phyloP scores from a whole-genome alignment of 306 rosid species.

The Ceratonia siliqua region DNA sequence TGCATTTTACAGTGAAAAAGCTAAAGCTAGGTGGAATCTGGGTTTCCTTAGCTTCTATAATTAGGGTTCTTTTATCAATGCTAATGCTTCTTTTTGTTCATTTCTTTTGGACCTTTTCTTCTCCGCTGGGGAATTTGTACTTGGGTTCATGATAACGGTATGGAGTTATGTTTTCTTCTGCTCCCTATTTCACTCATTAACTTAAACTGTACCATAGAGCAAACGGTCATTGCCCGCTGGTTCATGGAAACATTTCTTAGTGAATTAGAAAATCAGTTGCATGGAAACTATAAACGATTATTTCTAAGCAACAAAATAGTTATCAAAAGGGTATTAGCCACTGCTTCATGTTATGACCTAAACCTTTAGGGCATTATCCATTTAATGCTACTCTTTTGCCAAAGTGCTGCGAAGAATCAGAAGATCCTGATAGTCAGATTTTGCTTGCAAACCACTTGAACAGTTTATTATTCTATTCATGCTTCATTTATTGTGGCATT shows the following conservation, averaged over 20 bases:
- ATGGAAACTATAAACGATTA: conserved; percentile 28
- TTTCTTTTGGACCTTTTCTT: background rate
- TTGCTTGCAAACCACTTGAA: background rate
- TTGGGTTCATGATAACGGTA: background rate
- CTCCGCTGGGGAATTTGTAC: conserved; percentile 17
- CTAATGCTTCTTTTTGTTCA: background rate
- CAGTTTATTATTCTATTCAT: background rate
- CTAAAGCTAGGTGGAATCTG: conserved; percentile 36
- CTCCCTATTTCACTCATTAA: background rate
- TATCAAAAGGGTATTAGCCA: background rate
- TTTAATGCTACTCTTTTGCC: conserved; percentile 11
- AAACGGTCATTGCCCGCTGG: background rate
- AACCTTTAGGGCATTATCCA: background rate
- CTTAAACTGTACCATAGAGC: background rate
- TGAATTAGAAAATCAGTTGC: conserved; percentile 17
- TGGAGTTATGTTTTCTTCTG: background rate
- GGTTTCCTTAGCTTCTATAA: conserved; percentile 9
- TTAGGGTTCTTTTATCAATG: conserved; percentile 35
- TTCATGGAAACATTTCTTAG: background rate
- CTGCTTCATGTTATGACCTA: background rate
- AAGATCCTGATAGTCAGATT: background rate
- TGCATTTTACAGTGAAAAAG: background rate
- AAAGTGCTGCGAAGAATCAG: background rate
- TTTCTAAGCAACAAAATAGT: conserved; percentile 3
- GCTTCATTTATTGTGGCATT: background rate